Percentiles rank a stretch among this genome's conserved stretches.
phyloP scores from a whole-genome alignment of 2,329 filamentous ascomycete genomes.

The Pleomassaria siparia region DNA sequence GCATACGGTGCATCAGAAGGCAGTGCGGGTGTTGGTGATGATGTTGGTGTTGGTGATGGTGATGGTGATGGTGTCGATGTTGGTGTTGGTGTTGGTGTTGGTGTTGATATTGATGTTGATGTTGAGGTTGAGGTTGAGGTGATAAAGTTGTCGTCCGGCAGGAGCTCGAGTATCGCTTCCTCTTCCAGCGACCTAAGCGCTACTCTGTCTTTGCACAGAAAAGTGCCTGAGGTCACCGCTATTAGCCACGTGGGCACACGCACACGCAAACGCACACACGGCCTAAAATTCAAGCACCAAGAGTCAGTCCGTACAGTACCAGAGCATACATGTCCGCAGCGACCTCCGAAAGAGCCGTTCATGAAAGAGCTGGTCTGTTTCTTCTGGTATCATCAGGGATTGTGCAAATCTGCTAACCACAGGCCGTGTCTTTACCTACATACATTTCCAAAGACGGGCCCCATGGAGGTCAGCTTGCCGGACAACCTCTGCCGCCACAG shows the following conservation, averaged over 20 bases:
- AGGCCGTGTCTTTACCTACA: slow-evolving; percentile 18
- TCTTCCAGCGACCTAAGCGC: not conserved
- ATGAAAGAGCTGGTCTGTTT: slow-evolving; percentile 18
- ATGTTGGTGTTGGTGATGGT: no score
- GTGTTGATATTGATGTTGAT: no score
- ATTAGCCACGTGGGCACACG: slow-evolving; percentile 21
- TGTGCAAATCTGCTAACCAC: slow-evolving; percentile 11
- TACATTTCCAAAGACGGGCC: slow-evolving; percentile 1
- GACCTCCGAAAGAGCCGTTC: not conserved
- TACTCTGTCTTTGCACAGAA: not conserved
- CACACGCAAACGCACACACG: slow-evolving; percentile 5
- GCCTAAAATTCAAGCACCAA: no score
- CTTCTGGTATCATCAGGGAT: slow-evolving; percentile 26
- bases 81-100: no score
- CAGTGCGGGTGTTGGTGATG: not conserved
- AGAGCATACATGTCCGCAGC: not conserved
- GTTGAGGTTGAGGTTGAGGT: no score
- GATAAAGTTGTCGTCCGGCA: not conserved
- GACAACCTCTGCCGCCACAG: slow-evolving; percentile 7
- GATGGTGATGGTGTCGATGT: no score
- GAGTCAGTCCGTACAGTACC: not conserved
- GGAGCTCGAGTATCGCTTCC: not conserved
- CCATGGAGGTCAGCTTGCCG: slow-evolving; percentile 15
- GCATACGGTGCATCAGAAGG: not conserved
- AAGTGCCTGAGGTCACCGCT: slow-evolving; percentile 2